phyloP scores from a whole-genome alignment of 148 eudicot species.

The Amaranthus palmeri region DNA sequence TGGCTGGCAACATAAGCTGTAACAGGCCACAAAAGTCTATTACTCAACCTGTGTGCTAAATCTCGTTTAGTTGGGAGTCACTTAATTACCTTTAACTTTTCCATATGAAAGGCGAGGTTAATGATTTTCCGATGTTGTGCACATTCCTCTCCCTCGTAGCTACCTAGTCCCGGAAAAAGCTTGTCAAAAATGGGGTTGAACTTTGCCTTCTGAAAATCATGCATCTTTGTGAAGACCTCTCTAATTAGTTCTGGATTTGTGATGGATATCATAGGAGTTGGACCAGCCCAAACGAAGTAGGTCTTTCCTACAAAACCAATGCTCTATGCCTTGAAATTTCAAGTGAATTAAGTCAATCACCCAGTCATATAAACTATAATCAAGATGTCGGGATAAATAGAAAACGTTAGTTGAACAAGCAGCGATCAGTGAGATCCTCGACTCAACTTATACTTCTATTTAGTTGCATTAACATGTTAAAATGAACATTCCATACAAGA shows the following conservation, averaged over 20 bases:
- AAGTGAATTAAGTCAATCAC: no score
- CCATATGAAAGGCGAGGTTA: constrained; percentile 12
- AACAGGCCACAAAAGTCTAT: neutral
- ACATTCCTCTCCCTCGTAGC: constrained; percentile 14
- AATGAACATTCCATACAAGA: no score
- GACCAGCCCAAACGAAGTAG: constrained; percentile 9
- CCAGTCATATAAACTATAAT: no score
- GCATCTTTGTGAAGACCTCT: constrained; percentile 2
- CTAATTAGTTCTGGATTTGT: constrained; percentile 4
- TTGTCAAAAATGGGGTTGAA: constrained; percentile 2
- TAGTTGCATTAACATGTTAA: no score
- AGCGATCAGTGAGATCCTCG: no score
- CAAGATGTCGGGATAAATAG: no score
- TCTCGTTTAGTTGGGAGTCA: neutral
- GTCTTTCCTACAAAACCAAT: neutral
- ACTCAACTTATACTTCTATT: no score
- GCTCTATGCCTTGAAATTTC: no score
- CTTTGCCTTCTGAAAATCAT: neutral
- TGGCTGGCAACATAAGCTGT: constrained; percentile 31
- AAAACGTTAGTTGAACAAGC: no score
- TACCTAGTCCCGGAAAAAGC: neutral
- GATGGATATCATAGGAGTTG: constrained; percentile 3
- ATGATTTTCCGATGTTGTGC: constrained; percentile 11
- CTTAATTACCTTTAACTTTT: constrained; percentile 11
- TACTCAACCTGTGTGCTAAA: neutral